Percentiles rank a stretch among this genome's conserved stretches.
These are phyloP conservation scores for Cutaneotrichosporon sp. DNA, from an alignment of 1,284 basidiomycete species.

Conservation along the genomic window DNA sequence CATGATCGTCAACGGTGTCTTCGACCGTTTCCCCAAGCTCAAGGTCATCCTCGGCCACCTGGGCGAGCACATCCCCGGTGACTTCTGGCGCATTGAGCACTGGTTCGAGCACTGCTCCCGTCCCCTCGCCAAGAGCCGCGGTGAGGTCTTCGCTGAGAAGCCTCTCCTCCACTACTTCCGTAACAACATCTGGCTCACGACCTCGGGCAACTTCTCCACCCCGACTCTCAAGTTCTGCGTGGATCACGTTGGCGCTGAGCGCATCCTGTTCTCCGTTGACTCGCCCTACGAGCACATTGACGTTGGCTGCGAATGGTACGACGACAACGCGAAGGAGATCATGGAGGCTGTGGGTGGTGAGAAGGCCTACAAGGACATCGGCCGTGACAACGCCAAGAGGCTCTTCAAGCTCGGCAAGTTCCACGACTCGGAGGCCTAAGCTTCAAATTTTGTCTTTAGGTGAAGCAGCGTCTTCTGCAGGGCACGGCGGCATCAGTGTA, in stretches of 20 bases:
- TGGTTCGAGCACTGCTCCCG: constrained; percentile 37
- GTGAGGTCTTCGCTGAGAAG: constrained; percentile 33
- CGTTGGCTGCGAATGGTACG: constrained; percentile 39
- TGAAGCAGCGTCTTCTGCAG: too few relatives aligned
- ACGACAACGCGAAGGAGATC: constrained; percentile 14
- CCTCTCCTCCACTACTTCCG: constrained; percentile 20
- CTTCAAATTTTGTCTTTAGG: too few relatives aligned
- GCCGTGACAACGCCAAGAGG: constrained; percentile 21
- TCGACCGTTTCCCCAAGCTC: constrained; percentile 45
- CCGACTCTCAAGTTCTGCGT: constrained; percentile 32
- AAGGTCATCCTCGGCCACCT: constrained; percentile 46
- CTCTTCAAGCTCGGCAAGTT: constrained; percentile 23
- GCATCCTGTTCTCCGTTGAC: constrained; percentile 44
- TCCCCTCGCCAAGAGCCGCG: constrained; percentile 16
- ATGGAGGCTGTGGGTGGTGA: constrained; percentile 17
- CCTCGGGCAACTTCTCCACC: constrained; percentile 19
- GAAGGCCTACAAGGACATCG: constrained; percentile 19
- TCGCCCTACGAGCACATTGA: constrained; percentile 44
- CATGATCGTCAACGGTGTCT: constrained; percentile 45
- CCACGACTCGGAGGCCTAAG: constrained; percentile 16
- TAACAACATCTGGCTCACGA: constrained; percentile 24
- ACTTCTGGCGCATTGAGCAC: constrained; percentile 44
- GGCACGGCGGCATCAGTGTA: too few relatives aligned
- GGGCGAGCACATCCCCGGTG: constrained; percentile 43
- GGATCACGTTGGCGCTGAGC: constrained; percentile 33